Evolutionary conservation across 306 rosid genomes (phyloP), one percentile per base, ranked within the genome.

Genomic region (Vachellia pachyceras): DNA sequence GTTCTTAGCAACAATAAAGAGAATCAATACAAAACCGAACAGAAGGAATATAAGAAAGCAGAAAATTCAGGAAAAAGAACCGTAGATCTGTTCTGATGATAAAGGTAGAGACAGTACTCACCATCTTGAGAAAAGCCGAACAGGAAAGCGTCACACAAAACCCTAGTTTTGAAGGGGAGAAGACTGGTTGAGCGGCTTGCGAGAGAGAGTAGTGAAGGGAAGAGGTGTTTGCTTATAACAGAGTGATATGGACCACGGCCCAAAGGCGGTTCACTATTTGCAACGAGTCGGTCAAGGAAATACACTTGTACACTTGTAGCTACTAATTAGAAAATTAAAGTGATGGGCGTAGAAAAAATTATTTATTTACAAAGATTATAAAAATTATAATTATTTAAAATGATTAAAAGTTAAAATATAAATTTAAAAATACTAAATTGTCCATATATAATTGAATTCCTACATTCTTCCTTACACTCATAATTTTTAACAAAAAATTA

Each of bases 51-150:
- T 18, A 33, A 36, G 17, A 69, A 12, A 3, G 61, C 3, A 35
- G 3, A 45, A 45, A 22, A 35, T 14, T 10, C 14, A 52, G 37
- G 10, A 33, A 11, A 54, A 35, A 7, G 3, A 65, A 23, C 0
- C 5, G 17, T 36, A 84, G 84, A 84, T 84, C 84, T 52, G 8
- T 50, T 0, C 17, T 0, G 10, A 79, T 0, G 29, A 49, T 40
- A 5, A 25, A 5, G 25, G 4, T 2, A 41, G 69, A 41, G 25
- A 72, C 3, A 13, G 12, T 0, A 74, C 79, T 73, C 2, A 85
- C 88, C 88, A 85, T 85, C 13, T 40, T 82, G 72, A 2, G 65
- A 67, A 66, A 29, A 5, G 13, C 37, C 3, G 22, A 35, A 11
- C 37, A 39, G 7, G 36, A 58, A 3, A 2, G 6, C 65, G 36